Conservation (phyloP, 805 yeast genomes). For the Myxozyma udenii region DNA sequence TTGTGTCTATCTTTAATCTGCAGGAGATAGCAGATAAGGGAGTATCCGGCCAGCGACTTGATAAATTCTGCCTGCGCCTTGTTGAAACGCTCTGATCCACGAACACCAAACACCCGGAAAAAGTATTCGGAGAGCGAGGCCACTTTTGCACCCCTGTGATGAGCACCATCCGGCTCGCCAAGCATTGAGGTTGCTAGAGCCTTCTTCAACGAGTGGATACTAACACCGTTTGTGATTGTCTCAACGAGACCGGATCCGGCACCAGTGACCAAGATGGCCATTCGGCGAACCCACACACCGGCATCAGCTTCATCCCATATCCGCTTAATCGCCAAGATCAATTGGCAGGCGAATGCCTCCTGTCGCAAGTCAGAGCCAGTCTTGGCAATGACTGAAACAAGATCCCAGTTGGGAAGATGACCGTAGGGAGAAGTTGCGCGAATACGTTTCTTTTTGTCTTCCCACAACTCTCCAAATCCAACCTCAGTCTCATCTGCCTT, state of each 20-base stretch:
- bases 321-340: constrained; percentile 80
- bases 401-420: constrained; percentile 86
- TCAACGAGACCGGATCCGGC: constrained; percentile 90
- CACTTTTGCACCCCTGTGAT: constrained; percentile 53
- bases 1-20: constrained; percentile 98
- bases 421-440: constrained; percentile 77
- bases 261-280: constrained; percentile 89
- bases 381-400: constrained; percentile 92
- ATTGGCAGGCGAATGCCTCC: constrained; percentile 96
- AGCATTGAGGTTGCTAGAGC: constrained; percentile 76
- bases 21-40: constrained; percentile 81
- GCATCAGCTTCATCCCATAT: constrained; percentile 73
- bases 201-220: constrained; percentile 91
- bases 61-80: constrained; percentile 85
- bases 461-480: constrained; percentile 92
- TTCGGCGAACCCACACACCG: constrained; percentile 85
- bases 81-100: constrained; percentile 50
- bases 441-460: constrained; percentile 72
- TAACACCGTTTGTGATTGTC: constrained; percentile 90
- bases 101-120: constrained; percentile 65
- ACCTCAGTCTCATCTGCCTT: constrained; percentile 45
- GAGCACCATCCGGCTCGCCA: constrained; percentile 63
- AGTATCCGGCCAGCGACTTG: constrained; percentile 85
- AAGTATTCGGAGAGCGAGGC: constrained; percentile 79
- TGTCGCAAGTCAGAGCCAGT: constrained; percentile 95